Percentiles rank a stretch among this genome's conserved stretches.
phyloP scores from a whole-genome alignment of 73 alveolate genomes.

The Tetrahymena elliotti region DNA sequence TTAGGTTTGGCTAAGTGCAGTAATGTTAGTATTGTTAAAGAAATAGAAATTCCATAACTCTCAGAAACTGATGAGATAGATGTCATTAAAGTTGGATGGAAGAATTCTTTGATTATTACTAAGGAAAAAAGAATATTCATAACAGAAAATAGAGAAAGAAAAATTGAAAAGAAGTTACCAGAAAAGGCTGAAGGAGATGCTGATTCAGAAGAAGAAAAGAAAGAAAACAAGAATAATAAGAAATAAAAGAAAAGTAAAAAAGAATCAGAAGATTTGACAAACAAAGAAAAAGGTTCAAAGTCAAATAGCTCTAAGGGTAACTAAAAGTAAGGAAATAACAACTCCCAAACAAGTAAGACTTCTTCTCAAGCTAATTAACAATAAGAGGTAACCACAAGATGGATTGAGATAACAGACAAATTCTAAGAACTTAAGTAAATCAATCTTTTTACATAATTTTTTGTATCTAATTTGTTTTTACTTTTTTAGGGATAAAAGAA shows the following conservation, averaged over 20 bases:
- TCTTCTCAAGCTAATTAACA: not conserved
- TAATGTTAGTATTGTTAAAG: not conserved
- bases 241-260: not conserved
- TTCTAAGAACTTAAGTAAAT: not conserved
- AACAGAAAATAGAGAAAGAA: not conserved
- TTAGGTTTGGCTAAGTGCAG: not conserved
- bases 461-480: not conserved
- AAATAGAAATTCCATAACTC: not conserved
- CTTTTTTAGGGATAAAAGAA: not conserved
- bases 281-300: not conserved
- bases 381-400: not conserved
- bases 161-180: not conserved
- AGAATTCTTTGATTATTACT: not conserved
- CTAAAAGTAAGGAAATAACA: not conserved
- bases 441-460: not conserved
- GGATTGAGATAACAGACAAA: not conserved
- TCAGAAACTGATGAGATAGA: not conserved
- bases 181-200: not conserved
- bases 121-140: not conserved
- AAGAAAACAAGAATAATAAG: not conserved
- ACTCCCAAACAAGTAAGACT: not conserved
- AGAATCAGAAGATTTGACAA: not conserved
- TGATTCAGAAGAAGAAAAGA: not conserved
- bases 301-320: not conserved
- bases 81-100: not conserved